These are phyloP conservation scores for Mycena vulgaris DNA, from an alignment of 768 basidiomycete genomes.

Conservation along the genomic window DNA sequence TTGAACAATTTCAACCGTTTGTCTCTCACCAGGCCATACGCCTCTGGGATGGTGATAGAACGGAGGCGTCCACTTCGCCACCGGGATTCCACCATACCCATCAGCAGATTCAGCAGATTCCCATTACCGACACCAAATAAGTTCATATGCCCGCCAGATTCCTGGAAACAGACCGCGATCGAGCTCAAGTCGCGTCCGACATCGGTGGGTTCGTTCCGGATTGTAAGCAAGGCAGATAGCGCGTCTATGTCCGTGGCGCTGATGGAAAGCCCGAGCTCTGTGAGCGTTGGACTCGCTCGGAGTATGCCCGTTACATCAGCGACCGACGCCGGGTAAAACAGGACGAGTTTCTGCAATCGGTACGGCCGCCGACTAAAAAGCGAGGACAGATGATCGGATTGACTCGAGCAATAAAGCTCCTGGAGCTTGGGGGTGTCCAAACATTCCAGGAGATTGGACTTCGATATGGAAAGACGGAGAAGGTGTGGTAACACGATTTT, in stretches of 20 bases:
- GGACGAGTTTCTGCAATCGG: slow-evolving; percentile 10
- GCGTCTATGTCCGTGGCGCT: not conserved
- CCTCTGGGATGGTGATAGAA: not conserved
- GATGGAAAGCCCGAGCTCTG: slow-evolving; percentile 1
- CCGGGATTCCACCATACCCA: slow-evolving; percentile 9
- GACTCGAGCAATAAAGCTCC: slow-evolving; percentile 12
- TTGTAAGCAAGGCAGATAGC: not conserved
- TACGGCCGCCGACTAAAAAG: not conserved
- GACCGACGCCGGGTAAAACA: not conserved
- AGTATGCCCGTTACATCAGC: slow-evolving; percentile 10
- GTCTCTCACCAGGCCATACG: not conserved
- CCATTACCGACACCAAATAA: not conserved
- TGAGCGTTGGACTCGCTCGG: not conserved
- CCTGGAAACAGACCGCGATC: not conserved
- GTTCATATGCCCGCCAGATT: not conserved
- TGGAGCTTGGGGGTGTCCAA: slow-evolving; percentile 14
- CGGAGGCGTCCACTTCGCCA: slow-evolving; percentile 7
- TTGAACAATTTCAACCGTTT: not conserved
- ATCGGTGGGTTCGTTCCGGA: slow-evolving; percentile 1
- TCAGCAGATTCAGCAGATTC: not conserved
- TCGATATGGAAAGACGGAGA: slow-evolving; percentile 5
- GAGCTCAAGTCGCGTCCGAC: not conserved
- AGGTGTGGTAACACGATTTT: slow-evolving; percentile 8
- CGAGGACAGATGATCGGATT: not conserved
- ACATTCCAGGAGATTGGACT: not conserved